phyloP scores from a whole-genome alignment of 192 early-diverging fungal species.

The Umbelopsis ramanniana region DNA sequence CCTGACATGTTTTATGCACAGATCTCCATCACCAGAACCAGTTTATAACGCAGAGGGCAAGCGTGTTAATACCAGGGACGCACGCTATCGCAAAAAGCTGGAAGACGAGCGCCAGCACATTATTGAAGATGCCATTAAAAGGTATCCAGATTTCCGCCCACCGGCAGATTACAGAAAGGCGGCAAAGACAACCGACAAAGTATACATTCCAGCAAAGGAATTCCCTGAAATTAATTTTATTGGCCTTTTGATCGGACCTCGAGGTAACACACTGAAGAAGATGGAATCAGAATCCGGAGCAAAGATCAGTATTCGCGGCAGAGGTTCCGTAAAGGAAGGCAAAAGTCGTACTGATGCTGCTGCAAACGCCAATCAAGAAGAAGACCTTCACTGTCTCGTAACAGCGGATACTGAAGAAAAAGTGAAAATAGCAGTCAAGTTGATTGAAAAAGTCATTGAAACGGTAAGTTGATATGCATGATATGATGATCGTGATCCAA shows the following conservation, averaged over 20 bases:
- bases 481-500: too few species aligned
- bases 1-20: slow-evolving; percentile 28
- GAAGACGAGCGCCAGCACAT: slow-evolving; percentile 93
- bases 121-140: slow-evolving; percentile 78
- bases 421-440: slow-evolving; percentile 79
- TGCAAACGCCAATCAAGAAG: slow-evolving; percentile 63
- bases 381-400: slow-evolving; percentile 91
- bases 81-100: slow-evolving; percentile 85
- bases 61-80: slow-evolving; percentile 95
- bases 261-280: slow-evolving; percentile 95
- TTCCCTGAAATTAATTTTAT: slow-evolving; percentile 99
- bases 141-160: slow-evolving; percentile 82
- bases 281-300: slow-evolving; percentile 93
- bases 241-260: slow-evolving; percentile 94
- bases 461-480: slow-evolving; percentile 60
- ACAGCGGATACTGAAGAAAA: slow-evolving; percentile 90
- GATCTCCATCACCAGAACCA: slow-evolving; percentile 97
- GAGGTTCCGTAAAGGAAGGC: slow-evolving; percentile 97
- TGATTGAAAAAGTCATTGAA: slow-evolving; percentile 92
- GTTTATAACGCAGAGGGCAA: slow-evolving; percentile 92
- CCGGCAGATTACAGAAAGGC: slow-evolving; percentile 90
- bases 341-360: slow-evolving; percentile 64
- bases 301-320: slow-evolving; percentile 96
- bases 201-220: slow-evolving; percentile 94
- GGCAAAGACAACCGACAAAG: slow-evolving; percentile 85